phyloP scores from a whole-genome alignment of 805 yeast species.

The Candida ponderosae region DNA sequence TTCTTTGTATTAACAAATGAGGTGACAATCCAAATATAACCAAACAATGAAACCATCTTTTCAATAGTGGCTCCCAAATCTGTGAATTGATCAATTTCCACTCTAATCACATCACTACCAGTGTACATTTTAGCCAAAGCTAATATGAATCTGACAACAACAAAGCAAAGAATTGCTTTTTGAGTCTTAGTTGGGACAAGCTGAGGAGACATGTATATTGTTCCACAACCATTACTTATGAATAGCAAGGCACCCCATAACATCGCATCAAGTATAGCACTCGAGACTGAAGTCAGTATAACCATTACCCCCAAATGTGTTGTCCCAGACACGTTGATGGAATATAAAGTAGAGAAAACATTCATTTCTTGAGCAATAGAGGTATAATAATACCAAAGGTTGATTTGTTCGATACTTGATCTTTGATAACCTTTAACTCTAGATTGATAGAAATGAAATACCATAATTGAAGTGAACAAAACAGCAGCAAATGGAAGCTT shows the following conservation, averaged over 20 bases:
- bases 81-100: too few species aligned
- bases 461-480: neutral
- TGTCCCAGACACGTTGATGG: neutral
- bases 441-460: neutral
- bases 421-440: neutral
- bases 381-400: neutral
- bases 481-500: neutral
- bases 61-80: neutral
- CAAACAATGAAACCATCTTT: neutral
- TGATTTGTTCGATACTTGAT: neutral
- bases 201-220: neutral
- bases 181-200: neutral
- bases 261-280: neutral
- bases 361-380: neutral
- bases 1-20: neutral
- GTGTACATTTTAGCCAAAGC: neutral
- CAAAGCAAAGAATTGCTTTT: neutral
- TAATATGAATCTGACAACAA: neutral
- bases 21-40: neutral
- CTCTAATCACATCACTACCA: neutral
- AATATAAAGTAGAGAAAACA: neutral
- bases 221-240: constrained; percentile 1
- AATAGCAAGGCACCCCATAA: neutral
- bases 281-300: too few species aligned
- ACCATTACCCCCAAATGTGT: too few species aligned